A percentile compares a stretch with the other conserved stretches of the same genome.
Evolutionary conservation across 1,284 basidiomycete species (phyloP).

Genomic region (Pascua guehoae): DNA sequence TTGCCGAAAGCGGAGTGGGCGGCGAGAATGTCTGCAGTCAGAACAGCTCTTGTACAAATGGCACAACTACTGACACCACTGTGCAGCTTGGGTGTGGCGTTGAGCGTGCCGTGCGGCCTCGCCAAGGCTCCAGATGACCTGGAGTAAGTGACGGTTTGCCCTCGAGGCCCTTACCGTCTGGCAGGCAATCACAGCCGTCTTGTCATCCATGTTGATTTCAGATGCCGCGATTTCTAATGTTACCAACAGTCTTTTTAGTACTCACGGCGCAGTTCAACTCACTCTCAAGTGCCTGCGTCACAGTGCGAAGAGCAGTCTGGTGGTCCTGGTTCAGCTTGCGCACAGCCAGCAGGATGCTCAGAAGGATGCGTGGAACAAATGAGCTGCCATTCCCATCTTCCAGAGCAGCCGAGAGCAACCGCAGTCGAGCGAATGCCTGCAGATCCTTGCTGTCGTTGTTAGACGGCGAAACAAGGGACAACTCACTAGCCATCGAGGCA

Average conservation of each 20-base stretch:
- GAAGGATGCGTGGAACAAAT: slow-evolving; percentile 1
- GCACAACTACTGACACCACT: slow-evolving; percentile 10
- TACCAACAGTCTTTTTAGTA: neutral
- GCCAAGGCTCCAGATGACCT: slow-evolving; percentile 14
- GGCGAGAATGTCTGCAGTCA: slow-evolving; percentile 4
- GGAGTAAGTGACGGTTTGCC: neutral
- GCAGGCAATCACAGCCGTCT: slow-evolving; percentile 1
- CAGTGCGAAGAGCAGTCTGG: neutral
- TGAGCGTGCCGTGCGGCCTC: neutral
- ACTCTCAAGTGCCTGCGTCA: slow-evolving; percentile 4
- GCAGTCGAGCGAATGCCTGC: neutral
- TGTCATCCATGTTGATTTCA: neutral
- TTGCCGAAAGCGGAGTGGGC: slow-evolving; percentile 3
- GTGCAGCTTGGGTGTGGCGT: slow-evolving; percentile 4
- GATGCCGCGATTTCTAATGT: neutral
- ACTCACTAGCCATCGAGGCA: slow-evolving; percentile 1
- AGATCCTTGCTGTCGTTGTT: slow-evolving; percentile 8
- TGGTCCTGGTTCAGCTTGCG: slow-evolving; percentile 4
- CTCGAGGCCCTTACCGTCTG: slow-evolving; percentile 7
- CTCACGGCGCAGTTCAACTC: neutral
- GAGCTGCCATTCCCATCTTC: neutral
- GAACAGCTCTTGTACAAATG: no score
- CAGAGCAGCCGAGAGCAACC: neutral
- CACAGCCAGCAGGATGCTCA: slow-evolving; percentile 3
- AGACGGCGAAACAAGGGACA: neutral